phyloP scores from a whole-genome alignment of 169 alveolate species.

The Plasmodium malariae region DNA sequence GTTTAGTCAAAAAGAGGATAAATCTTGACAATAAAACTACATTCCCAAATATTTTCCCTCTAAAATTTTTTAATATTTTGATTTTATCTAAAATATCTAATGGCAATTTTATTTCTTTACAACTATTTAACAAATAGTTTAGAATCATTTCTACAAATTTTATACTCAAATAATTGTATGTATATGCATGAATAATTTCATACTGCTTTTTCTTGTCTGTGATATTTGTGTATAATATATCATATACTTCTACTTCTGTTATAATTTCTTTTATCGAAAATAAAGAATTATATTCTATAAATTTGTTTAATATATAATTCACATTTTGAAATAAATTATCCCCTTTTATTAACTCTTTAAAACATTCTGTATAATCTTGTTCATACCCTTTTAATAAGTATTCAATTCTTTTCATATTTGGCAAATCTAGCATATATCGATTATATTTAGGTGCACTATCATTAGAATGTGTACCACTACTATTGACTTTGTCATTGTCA shows the following conservation, averaged over 20 bases:
- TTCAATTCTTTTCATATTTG: conserved; percentile 63
- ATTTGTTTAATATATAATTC: conserved; percentile 41
- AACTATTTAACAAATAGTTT: conserved; percentile 18
- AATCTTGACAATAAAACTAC: conserved; percentile 12
- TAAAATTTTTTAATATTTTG: conserved; percentile 30
- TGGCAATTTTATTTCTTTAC: background rate
- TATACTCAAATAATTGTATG: conserved; percentile 66
- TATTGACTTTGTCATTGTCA: background rate
- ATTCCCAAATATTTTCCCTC: conserved; percentile 39
- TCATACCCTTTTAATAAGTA: conserved; percentile 68
- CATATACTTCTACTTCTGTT: conserved; percentile 59
- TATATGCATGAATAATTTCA: conserved; percentile 73
- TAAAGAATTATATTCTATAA: conserved; percentile 52
- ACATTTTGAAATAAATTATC: background rate
- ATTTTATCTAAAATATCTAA: conserved; percentile 12
- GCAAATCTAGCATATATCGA: conserved; percentile 25
- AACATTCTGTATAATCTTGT: conserved; percentile 52
- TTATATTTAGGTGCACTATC: background rate
- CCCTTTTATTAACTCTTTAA: conserved; percentile 30
- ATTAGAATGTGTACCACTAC: background rate
- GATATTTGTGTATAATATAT: conserved; percentile 23
- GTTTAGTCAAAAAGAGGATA: conserved; percentile 16
- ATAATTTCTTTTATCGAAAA: conserved; percentile 57
- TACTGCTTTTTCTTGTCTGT: conserved; percentile 63
- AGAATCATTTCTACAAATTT: conserved; percentile 29